Percentiles rank a stretch among this genome's conserved stretches.
These are phyloP conservation scores for Suillus bovinus DNA, from an alignment of 768 basidiomycete species.

Conservation along the genomic window DNA sequence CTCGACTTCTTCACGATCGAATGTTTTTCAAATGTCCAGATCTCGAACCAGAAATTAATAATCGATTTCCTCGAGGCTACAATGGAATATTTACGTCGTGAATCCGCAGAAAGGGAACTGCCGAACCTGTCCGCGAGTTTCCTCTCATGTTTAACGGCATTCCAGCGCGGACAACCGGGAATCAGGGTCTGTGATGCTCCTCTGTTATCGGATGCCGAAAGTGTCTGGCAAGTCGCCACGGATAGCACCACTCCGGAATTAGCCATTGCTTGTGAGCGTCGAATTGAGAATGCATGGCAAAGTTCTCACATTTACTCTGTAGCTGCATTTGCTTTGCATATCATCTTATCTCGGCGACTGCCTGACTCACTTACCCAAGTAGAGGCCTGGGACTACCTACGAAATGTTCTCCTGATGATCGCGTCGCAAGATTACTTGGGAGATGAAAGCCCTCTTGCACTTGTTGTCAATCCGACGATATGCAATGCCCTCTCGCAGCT, in stretches of 20 bases:
- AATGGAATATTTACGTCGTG: not conserved
- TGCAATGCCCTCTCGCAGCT: constrained; percentile 50
- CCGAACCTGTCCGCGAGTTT: constrained; percentile 36
- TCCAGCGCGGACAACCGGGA: constrained; percentile 15
- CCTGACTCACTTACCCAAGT: constrained; percentile 41
- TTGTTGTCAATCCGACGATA: constrained; percentile 49
- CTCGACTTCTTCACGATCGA: constrained; percentile 8
- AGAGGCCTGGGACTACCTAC: constrained; percentile 48
- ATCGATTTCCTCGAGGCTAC: constrained; percentile 1
- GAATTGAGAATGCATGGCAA: constrained; percentile 6
- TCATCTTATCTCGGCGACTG: constrained; percentile 29
- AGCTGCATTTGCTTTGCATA: constrained; percentile 48
- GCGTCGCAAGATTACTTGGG: constrained; percentile 44
- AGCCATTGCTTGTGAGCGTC: constrained; percentile 41
- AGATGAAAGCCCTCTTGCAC: constrained; percentile 51
- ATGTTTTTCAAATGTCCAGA: constrained; percentile 6
- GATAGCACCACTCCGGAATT: constrained; percentile 33
- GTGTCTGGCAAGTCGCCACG: constrained; percentile 40
- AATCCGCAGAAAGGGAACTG: not conserved
- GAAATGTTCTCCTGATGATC: constrained; percentile 49
- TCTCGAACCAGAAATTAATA: constrained; percentile 1
- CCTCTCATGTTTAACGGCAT: constrained; percentile 36
- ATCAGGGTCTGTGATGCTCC: constrained; percentile 10
- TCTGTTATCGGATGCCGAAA: constrained; percentile 30
- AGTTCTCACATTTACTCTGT: constrained; percentile 18